Base-by-base conservation (phyloP, 2,329 filamentous ascomycete species). In the Venturia nashicola region DNA sequence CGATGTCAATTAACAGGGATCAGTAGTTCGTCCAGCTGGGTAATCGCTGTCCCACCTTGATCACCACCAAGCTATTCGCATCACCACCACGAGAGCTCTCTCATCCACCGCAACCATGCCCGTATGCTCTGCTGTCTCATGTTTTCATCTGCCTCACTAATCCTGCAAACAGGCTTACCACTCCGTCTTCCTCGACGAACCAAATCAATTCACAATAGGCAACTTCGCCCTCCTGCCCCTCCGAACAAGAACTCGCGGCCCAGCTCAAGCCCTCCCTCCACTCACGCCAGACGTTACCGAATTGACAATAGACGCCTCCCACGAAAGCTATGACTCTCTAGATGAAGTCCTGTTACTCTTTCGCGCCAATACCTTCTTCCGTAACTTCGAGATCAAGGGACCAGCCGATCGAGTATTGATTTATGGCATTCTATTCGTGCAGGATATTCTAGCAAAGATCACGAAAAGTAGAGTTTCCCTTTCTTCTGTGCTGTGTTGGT, bases 301-400 rank as follows among this genome's bases (percentile, higher is more conserved):
- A 68, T 74, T 80, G 66, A 79, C 76, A 66, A 76, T 81, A 70
- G 91, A 97, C 75, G 88, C 91, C 61, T 90, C 94, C 75, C 87
- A 86, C 76, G 91, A 96, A 76, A 92, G 89, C 72, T 97, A 97
- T 82, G 94, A 99, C 79, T 90, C 94, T 67, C 84, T 97, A 64
- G 94, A 99, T 78, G 94, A 99, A 80, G 86, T 95, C 61, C 83
- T 99, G 64, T 83, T 87, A 14, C 84, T 97, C 61, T 99, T 97
- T 83, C 90, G 94, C 68, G 93, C 94, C 71, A 97, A 99, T 81
- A 97, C 93, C 66, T 93, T 99, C 78, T 99, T 97, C 83, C 89
- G 94, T 72, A 99, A 97, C 83, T 99, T 99, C 72, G 94, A 97
- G 82, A 96, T 97, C 80, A 93, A 96, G 78, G 94, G 94, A 16